Evolutionary conservation across 257 asterid genomes (phyloP), one percentile per base, ranked within the genome.

Genomic region (Ilex aquifolium): DNA sequence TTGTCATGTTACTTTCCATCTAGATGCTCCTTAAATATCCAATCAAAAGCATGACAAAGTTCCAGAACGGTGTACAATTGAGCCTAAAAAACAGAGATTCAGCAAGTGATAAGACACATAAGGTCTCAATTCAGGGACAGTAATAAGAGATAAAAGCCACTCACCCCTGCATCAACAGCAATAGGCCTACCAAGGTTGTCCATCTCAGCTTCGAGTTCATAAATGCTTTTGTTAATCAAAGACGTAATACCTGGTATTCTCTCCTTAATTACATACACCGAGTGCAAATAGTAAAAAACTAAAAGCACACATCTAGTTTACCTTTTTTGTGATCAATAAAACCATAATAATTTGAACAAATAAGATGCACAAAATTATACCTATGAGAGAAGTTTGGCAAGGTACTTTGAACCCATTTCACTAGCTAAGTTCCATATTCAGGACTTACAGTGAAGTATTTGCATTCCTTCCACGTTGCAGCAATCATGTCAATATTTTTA

Each of bases 101-200:
- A n/a, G n/a, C n/a, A n/a, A n/a, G n/a, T 10, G n/a, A 46, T 4
- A 46, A 7, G 52, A 10, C 52, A 10, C 52, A 46, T 46, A 10
- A 10, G 0, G n/a, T 46, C 6, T 46, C n/a, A 14, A 4, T 11
- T 11, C 6, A 14, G n/a, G 10, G 1, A 6, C 11, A 10, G 2
- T 46, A 46, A 14, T 11, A 46, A 46, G 15, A 46, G 13, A 7
- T 7, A 46, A 10, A 46, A 46, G n/a, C 52, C 10, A 12, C 52
- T 46, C 52, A 46, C 52, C 52, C 52, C 52, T 46, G 52, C 52
- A 11, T 46, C 52, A 46, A 46, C 52, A 46, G 52, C 52, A 46
- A 46, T 46, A 46, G 52, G 52, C 52, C 52, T 2, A 14, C 52
- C 52, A 46, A 46, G 52, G 13, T 46, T 7, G 52, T 46, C 52